Conservation (phyloP, 1,284 basidiomycete genomes). For the Schizophyllum amplum region DNA sequence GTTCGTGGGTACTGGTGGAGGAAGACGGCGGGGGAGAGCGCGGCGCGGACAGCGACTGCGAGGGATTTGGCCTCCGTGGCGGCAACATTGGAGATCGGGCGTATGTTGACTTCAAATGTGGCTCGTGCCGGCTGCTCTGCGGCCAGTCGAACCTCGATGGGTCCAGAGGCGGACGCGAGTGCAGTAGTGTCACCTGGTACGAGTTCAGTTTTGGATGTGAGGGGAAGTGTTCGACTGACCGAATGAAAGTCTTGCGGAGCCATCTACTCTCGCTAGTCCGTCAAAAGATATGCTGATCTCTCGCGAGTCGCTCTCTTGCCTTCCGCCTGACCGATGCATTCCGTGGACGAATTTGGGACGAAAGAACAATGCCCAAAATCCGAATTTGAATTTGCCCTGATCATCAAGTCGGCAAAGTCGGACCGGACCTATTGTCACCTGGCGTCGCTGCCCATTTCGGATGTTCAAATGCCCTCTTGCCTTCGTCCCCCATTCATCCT, state of each 20-base stretch:
- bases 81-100: constrained; percentile 58
- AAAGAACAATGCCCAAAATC: too few species aligned
- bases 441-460: too few species aligned
- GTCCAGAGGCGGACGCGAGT: constrained; percentile 65
- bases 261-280: constrained; percentile 50
- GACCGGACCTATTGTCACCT: too few species aligned
- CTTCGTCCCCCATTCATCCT: too few species aligned
- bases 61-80: constrained; percentile 58
- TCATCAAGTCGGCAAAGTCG: too few species aligned
- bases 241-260: constrained; percentile 58
- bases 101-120: constrained; percentile 60
- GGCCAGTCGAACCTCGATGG: constrained; percentile 62
- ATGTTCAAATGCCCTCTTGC: too few species aligned
- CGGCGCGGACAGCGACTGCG: constrained; percentile 40
- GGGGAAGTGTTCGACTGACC: constrained; percentile 26
- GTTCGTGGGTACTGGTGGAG: constrained; percentile 59
- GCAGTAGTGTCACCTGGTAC: constrained; percentile 36
- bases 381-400: too few species aligned
- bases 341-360: too few species aligned
- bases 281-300: constrained; percentile 21
- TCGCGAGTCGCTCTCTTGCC: background rate
- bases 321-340: background rate
- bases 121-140: constrained; percentile 63
- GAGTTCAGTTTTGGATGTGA: background rate
- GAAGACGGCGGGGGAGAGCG: constrained; percentile 52